Percentiles rank a stretch among this genome's conserved stretches.
phyloP scores from a whole-genome alignment of 192 early-diverging fungal species.

The Thoreauomyces humboldtii region DNA sequence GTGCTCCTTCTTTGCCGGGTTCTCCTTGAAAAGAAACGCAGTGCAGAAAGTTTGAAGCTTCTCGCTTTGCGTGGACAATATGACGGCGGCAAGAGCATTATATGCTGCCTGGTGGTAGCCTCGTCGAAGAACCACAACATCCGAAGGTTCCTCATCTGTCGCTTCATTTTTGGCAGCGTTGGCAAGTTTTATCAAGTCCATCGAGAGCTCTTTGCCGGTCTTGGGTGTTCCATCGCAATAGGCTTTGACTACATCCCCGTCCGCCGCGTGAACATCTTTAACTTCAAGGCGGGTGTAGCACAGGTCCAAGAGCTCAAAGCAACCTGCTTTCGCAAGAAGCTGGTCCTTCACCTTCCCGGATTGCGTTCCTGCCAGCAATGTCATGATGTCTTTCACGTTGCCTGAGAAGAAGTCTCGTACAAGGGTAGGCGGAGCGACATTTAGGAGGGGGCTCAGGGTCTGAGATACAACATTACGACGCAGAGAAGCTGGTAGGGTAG shows the following conservation, averaged over 20 bases:
- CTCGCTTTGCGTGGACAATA: conserved; percentile 55
- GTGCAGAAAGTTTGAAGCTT: conserved; percentile 41
- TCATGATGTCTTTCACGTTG: conserved; percentile 55
- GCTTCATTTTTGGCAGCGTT: conserved; percentile 17
- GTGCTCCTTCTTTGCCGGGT: conserved; percentile 11
- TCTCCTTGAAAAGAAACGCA: conserved; percentile 62
- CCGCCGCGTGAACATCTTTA: conserved; percentile 1
- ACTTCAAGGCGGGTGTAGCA: conserved; percentile 36
- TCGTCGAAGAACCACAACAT: background rate
- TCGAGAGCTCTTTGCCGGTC: conserved; percentile 21
- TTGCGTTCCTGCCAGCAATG: conserved; percentile 30
- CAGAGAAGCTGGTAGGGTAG: conserved; percentile 22
- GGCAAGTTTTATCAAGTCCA: conserved; percentile 14
- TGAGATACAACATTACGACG: conserved; percentile 48
- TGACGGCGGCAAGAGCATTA: conserved; percentile 51
- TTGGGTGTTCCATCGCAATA: background rate
- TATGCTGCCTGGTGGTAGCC: conserved; percentile 56
- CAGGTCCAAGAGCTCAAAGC: conserved; percentile 49
- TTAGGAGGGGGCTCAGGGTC: conserved; percentile 51
- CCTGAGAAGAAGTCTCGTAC: conserved; percentile 50
- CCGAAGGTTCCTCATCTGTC: background rate
- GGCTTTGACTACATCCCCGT: conserved; percentile 5
- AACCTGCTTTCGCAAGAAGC: conserved; percentile 42
- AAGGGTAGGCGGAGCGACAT: conserved; percentile 35
- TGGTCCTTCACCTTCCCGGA: conserved; percentile 8